Evolutionary conservation across 2,329 filamentous ascomycete genomes (phyloP).

Genomic region (Xylaria sp.): DNA sequence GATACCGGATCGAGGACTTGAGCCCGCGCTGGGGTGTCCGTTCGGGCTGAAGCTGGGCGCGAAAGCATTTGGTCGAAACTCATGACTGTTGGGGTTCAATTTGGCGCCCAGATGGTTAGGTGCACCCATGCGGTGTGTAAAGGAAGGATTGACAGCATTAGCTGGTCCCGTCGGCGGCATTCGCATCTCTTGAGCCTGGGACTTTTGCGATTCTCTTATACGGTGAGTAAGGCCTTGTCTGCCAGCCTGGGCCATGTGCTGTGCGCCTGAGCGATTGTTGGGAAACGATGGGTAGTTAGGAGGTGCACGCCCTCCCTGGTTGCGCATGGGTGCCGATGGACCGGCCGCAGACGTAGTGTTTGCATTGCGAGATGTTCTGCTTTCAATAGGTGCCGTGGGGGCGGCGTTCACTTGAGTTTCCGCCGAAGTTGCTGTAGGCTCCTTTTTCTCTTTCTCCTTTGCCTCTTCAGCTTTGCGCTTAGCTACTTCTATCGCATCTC

Average conservation of each 20-base stretch:
- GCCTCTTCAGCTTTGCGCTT: slow-evolving; percentile 57
- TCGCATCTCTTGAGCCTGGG: slow-evolving; percentile 67
- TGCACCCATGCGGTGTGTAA: slow-evolving; percentile 64
- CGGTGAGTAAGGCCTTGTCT: slow-evolving; percentile 60
- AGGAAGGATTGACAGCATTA: slow-evolving; percentile 61
- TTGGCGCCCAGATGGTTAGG: slow-evolving; percentile 64
- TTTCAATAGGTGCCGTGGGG: slow-evolving; percentile 40
- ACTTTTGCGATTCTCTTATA: slow-evolving; percentile 64
- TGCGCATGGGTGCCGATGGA: slow-evolving; percentile 36
- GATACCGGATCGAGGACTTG: slow-evolving; percentile 74
- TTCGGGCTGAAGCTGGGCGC: slow-evolving; percentile 84
- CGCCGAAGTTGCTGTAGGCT: slow-evolving; percentile 54
- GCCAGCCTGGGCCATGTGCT: slow-evolving; percentile 54
- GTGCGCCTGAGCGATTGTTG: slow-evolving; percentile 58
- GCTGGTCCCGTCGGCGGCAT: slow-evolving; percentile 79
- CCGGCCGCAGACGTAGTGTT: slow-evolving; percentile 37
- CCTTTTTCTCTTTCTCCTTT: slow-evolving; percentile 67
- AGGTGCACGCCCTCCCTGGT: slow-evolving; percentile 60
- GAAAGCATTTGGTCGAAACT: slow-evolving; percentile 87
- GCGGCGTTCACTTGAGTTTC: slow-evolving; percentile 54
- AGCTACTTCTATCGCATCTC: slow-evolving; percentile 73
- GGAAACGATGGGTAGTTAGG: slow-evolving; percentile 60
- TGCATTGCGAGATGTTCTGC: slow-evolving; percentile 47
- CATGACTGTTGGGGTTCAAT: slow-evolving; percentile 73
- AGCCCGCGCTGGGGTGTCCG: slow-evolving; percentile 70